Evolutionary conservation across 2,329 filamentous ascomycete species (phyloP).

Genomic region (Pyricularia sp.): DNA sequence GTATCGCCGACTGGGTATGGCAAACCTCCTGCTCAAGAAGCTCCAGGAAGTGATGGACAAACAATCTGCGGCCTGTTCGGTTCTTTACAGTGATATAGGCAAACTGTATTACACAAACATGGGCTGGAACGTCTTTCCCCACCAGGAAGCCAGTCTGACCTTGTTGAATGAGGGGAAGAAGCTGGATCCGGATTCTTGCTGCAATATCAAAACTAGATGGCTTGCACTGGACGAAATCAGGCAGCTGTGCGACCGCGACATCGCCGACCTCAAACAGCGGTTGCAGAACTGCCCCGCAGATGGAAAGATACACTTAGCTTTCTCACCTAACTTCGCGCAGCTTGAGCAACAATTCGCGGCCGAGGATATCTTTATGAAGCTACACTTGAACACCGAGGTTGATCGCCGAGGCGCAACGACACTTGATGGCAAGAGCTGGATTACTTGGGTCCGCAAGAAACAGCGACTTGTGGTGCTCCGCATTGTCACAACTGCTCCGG

Average conservation of each 20-base stretch:
- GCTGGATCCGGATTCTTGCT: slow-evolving; percentile 1
- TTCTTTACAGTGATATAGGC: slow-evolving; percentile 21
- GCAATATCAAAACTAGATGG: slow-evolving; percentile 9
- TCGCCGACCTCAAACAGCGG: slow-evolving; percentile 13
- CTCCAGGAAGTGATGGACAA: slow-evolving; percentile 20
- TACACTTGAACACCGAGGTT: slow-evolving; percentile 9
- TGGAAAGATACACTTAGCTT: slow-evolving; percentile 18
- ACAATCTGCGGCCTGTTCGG: slow-evolving; percentile 18
- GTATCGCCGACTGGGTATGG: slow-evolving; percentile 21
- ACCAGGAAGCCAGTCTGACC: slow-evolving; percentile 19
- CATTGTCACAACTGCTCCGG: slow-evolving; percentile 10
- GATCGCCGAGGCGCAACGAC: slow-evolving; percentile 13
- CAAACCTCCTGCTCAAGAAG: slow-evolving; percentile 19
- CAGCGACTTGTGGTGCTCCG: slow-evolving; percentile 18
- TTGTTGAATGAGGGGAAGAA: slow-evolving; percentile 8
- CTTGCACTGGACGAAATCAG: slow-evolving; percentile 12
- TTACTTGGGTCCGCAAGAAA: slow-evolving; percentile 21
- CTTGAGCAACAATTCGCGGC: slow-evolving; percentile 20
- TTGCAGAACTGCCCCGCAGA: slow-evolving; percentile 12
- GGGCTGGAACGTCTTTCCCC: slow-evolving; percentile 20
- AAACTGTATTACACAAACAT: slow-evolving; percentile 19
- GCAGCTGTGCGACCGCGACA: slow-evolving; percentile 15
- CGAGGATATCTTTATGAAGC: slow-evolving; percentile 14
- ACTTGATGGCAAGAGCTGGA: slow-evolving; percentile 14
- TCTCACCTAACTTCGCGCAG: slow-evolving; percentile 17